These are phyloP conservation scores for Fusarium sp. DNA, from an alignment of 2,329 filamentous ascomycete genomes.

Conservation along the genomic window DNA sequence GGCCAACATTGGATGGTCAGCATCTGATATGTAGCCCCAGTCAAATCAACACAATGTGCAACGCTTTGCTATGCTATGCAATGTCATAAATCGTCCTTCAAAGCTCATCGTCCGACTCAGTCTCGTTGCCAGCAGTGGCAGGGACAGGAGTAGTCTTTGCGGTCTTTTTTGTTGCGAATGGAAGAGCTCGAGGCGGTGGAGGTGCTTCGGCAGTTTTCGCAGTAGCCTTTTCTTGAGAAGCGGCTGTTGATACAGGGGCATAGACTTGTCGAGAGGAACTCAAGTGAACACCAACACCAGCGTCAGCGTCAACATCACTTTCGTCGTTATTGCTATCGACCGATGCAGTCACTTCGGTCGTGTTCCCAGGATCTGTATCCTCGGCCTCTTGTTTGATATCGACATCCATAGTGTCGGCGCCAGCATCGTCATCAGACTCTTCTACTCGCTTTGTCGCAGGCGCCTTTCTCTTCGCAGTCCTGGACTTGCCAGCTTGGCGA, in stretches of 20 bases:
- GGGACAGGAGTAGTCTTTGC: constrained; percentile 44
- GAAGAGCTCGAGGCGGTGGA: constrained; percentile 57
- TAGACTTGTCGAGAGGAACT: constrained; percentile 10
- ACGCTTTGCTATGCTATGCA: neutral
- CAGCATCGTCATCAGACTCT: constrained; percentile 57
- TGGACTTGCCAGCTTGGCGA: constrained; percentile 52
- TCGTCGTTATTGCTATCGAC: constrained; percentile 59
- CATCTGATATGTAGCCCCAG: neutral
- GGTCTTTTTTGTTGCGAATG: constrained; percentile 57
- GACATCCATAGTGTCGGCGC: constrained; percentile 63
- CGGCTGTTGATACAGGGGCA: constrained; percentile 1
- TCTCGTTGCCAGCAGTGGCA: constrained; percentile 57
- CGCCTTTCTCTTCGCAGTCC: constrained; percentile 64
- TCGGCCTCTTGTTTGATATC: constrained; percentile 55
- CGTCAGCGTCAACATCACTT: constrained; percentile 54
- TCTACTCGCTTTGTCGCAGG: constrained; percentile 53
- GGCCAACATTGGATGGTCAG: neutral
- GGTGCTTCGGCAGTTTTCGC: constrained; percentile 44
- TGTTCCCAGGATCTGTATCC: constrained; percentile 56
- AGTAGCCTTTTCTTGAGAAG: constrained; percentile 18
- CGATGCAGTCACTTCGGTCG: constrained; percentile 56
- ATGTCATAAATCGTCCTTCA: constrained; percentile 47
- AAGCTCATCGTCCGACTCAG: constrained; percentile 68
- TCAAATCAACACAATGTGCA: neutral
- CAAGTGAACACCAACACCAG: constrained; percentile 19